These are phyloP conservation scores for Aureobasidium subglaciale DNA, from an alignment of 2,329 filamentous ascomycete species.

Conservation along the genomic window DNA sequence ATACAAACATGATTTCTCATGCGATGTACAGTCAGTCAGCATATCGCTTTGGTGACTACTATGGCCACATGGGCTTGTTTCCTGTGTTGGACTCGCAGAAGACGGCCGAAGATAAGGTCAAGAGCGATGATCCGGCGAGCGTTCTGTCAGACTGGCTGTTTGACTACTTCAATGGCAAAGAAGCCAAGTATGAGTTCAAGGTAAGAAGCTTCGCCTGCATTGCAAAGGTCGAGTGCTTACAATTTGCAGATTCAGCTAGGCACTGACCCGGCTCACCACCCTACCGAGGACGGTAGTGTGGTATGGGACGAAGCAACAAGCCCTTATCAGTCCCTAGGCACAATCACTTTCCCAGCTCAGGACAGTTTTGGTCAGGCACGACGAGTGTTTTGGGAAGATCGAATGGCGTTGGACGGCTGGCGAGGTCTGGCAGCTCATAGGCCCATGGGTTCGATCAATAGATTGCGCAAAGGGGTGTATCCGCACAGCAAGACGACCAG, in stretches of 20 bases:
- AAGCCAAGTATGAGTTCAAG: constrained; percentile 27
- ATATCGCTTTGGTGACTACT: constrained; percentile 26
- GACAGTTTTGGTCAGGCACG: constrained; percentile 23
- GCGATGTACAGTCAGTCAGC: constrained; percentile 28
- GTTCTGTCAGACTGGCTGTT: constrained; percentile 26
- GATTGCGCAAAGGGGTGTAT: constrained; percentile 26
- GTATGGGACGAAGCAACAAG: constrained; percentile 28
- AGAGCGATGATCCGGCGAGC: constrained; percentile 21
- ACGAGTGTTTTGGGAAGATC: constrained; percentile 27
- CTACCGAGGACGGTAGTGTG: constrained; percentile 26
- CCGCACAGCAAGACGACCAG: constrained; percentile 25
- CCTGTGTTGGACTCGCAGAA: constrained; percentile 22
- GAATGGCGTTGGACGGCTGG: constrained; percentile 26
- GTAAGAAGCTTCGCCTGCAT: background rate
- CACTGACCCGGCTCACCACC: constrained; percentile 24
- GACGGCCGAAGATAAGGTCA: constrained; percentile 20
- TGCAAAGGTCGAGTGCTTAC: background rate
- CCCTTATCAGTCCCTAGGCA: constrained; percentile 27
- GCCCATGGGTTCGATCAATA: constrained; percentile 25
- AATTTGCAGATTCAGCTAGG: constrained; percentile 26
- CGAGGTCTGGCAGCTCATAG: constrained; percentile 24
- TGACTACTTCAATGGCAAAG: constrained; percentile 21
- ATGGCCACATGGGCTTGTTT: constrained; percentile 27
- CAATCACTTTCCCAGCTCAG: constrained; percentile 24
- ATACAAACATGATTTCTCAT: constrained; percentile 33